Evolutionary conservation across 345 rosid genomes (phyloP).

Genomic region (Cardamine occulta): DNA sequence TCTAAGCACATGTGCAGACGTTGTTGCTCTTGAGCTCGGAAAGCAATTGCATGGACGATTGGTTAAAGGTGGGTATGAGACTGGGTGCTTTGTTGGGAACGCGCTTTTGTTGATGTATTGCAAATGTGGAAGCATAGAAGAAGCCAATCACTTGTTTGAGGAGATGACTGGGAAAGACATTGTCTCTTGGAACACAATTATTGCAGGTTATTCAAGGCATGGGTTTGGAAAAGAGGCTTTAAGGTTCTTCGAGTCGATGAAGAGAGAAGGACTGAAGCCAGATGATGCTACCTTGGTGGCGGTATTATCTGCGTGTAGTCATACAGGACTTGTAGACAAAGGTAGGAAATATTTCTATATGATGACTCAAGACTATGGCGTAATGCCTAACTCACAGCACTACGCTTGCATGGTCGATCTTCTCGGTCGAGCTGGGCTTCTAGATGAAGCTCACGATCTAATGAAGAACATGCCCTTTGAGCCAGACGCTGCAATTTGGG

Average conservation of each 20-base stretch:
- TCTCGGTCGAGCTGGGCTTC: conserved; percentile 71
- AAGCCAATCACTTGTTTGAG: conserved; percentile 57
- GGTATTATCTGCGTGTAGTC: conserved; percentile 73
- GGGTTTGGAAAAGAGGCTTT: conserved; percentile 66
- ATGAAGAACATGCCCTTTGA: conserved; percentile 64
- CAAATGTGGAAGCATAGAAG: conserved; percentile 74
- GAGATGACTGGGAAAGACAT: conserved; percentile 65
- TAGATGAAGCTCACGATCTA: conserved; percentile 63
- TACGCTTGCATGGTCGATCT: conserved; percentile 79
- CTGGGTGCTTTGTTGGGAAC: conserved; percentile 68
- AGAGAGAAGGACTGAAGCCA: conserved; percentile 56
- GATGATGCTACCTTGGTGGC: conserved; percentile 71
- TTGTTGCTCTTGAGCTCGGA: conserved; percentile 70
- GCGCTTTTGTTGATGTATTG: conserved; percentile 75
- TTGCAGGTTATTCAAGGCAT: conserved; percentile 71
- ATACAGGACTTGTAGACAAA: conserved; percentile 63
- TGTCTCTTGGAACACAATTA: conserved; percentile 75
- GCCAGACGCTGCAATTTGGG: conserved; percentile 81
- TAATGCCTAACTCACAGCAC: conserved; percentile 61
- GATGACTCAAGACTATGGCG: conserved; percentile 59
- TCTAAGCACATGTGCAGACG: conserved; percentile 64
- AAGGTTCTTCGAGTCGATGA: conserved; percentile 62
- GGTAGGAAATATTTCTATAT: conserved; percentile 58
- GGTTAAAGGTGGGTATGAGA: conserved; percentile 65
- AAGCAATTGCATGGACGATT: conserved; percentile 68